Evolutionary conservation across 192 early-diverging fungal genomes (phyloP).

Genomic region (Backusella westeae): DNA sequence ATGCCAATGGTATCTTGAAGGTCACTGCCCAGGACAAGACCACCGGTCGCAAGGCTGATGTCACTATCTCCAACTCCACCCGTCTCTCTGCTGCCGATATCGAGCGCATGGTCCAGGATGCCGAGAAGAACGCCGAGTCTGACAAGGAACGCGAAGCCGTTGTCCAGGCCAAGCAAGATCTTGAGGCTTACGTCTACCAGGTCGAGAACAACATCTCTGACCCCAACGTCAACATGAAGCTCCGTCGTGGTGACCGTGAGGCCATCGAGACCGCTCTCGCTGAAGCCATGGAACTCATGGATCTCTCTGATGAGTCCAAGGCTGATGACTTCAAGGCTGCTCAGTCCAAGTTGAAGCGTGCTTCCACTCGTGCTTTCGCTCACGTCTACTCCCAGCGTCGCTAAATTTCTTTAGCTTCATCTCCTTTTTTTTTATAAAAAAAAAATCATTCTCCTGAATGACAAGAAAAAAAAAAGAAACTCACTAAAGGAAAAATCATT

Average conservation of each 20-base stretch:
- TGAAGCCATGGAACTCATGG: slow-evolving; percentile 74
- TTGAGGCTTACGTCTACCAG: slow-evolving; percentile 75
- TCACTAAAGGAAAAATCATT: background rate
- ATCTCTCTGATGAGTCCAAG: slow-evolving; percentile 56
- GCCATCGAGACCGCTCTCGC: slow-evolving; percentile 70
- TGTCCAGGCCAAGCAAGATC: slow-evolving; percentile 79
- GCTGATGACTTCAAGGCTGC: slow-evolving; percentile 62
- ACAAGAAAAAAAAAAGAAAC: background rate
- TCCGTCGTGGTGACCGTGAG: slow-evolving; percentile 70
- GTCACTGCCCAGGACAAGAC: too few species aligned
- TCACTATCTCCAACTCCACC: slow-evolving; percentile 95
- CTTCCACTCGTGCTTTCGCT: slow-evolving; percentile 64
- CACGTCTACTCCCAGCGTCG: slow-evolving; percentile 38
- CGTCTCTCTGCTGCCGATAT: slow-evolving; percentile 89
- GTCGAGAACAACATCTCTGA: slow-evolving; percentile 48
- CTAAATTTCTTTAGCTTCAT: too few species aligned
- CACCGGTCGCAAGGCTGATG: slow-evolving; percentile 83
- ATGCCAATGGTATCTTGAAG: too few species aligned
- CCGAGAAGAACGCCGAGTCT: slow-evolving; percentile 83
- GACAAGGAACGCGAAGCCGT: slow-evolving; percentile 74
- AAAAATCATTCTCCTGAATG: too few species aligned
- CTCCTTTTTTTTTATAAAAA: too few species aligned
- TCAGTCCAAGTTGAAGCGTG: slow-evolving; percentile 72
- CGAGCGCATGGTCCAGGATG: slow-evolving; percentile 89
- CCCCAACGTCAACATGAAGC: slow-evolving; percentile 71